Conservation (phyloP, 176 grass and related monocot species). For the Oryza coarctata region DNA sequence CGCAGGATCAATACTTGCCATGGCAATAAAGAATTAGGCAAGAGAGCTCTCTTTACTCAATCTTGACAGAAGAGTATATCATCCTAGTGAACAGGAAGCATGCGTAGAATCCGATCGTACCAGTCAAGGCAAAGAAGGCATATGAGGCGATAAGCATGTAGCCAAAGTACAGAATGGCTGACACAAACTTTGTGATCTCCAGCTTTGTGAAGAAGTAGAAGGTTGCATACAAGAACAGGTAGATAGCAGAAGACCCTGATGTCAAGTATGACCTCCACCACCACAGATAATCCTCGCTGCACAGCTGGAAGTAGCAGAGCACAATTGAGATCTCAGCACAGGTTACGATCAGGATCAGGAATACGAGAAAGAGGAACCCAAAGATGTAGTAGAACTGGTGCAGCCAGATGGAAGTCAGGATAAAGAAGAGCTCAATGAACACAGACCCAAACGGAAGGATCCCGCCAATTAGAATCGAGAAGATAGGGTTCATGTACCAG, state of each 20-base stretch:
- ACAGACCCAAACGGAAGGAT: conserved; percentile 92
- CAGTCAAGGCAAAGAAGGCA: conserved; percentile 80
- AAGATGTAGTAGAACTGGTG: conserved; percentile 97
- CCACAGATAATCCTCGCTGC: conserved; percentile 95
- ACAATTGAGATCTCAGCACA: conserved; percentile 93
- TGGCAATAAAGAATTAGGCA: conserved; percentile 23
- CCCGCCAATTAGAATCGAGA: conserved; percentile 81
- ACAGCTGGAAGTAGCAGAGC: conserved; percentile 92
- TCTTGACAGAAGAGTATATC: conserved; percentile 91
- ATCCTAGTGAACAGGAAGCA: conserved; percentile 85
- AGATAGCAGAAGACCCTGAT: conserved; percentile 86
- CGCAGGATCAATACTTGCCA: neutral
- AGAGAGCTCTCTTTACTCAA: conserved; percentile 51
- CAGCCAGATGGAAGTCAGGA: conserved; percentile 89
- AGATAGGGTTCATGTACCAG: conserved; percentile 90
- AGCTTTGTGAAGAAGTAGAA: conserved; percentile 97
- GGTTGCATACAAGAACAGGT: conserved; percentile 78
- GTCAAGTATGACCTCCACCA: conserved; percentile 94
- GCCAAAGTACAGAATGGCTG: conserved; percentile 74
- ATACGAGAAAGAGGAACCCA: conserved; percentile 89
- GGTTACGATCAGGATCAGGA: conserved; percentile 80
- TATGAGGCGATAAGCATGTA: conserved; percentile 92
- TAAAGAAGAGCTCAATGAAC: conserved; percentile 92
- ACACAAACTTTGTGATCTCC: conserved; percentile 83
- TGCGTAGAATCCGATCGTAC: conserved; percentile 81